A percentile compares a stretch with the other conserved stretches of the same genome.
phyloP scores from a whole-genome alignment of 140 eudicot genomes.

The Senecio squalidus region DNA sequence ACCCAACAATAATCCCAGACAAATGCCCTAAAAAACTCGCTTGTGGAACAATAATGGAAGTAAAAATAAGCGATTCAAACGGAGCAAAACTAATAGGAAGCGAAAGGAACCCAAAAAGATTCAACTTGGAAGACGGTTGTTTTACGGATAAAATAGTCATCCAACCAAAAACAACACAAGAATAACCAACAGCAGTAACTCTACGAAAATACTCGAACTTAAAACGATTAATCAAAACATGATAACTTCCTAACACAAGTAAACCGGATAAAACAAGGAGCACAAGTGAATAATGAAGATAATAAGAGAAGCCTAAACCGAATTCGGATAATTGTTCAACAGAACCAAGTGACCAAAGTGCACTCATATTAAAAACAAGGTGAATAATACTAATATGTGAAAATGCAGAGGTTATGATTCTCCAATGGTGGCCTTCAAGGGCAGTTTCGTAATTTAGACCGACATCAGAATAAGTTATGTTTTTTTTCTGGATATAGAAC shows the following conservation, averaged over 20 bases:
- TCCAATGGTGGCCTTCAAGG: constrained; percentile 85
- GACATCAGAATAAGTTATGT: constrained; percentile 74
- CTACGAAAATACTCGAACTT: constrained; percentile 79
- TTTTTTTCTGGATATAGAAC: constrained; percentile 79
- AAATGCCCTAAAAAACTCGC: constrained; percentile 96
- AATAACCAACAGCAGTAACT: constrained; percentile 94
- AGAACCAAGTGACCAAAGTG: constrained; percentile 93
- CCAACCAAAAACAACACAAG: constrained; percentile 98
- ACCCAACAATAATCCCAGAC: constrained; percentile 84
- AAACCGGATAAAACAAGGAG: constrained; percentile 65
- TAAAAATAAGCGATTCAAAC: constrained; percentile 81
- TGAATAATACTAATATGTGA: constrained; percentile 87
- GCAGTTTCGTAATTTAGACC: constrained; percentile 88
- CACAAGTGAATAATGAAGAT: constrained; percentile 76
- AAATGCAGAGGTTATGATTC: constrained; percentile 86
- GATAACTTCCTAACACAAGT: constrained; percentile 67
- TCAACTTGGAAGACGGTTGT: constrained; percentile 79
- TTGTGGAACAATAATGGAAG: constrained; percentile 93
- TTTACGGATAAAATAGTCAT: constrained; percentile 86
- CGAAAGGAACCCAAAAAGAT: constrained; percentile 84
- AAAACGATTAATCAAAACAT: constrained; percentile 59
- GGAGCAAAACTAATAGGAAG: constrained; percentile 98
- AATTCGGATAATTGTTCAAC: constrained; percentile 67
- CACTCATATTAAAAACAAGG: constrained; percentile 94
- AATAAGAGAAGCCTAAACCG: constrained; percentile 67